phyloP scores from a whole-genome alignment of 2,329 filamentous ascomycete genomes.

The Trichophyton benhamiae region DNA sequence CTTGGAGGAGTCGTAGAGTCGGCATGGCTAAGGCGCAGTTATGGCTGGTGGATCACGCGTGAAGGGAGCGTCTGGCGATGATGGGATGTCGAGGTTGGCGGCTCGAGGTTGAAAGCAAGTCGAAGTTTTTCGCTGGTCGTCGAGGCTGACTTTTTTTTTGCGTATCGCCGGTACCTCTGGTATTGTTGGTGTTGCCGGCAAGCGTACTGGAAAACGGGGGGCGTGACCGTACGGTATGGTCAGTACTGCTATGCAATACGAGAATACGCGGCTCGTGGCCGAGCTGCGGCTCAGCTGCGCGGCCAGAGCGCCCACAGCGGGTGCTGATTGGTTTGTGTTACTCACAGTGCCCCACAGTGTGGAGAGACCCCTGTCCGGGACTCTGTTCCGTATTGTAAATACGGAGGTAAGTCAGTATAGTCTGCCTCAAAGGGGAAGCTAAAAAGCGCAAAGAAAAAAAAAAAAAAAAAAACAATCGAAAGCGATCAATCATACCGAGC shows the following conservation, averaged over 20 bases:
- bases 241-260: neutral
- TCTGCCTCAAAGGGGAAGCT: neutral
- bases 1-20: neutral
- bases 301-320: neutral
- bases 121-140: neutral
- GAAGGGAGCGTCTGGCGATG: too few species aligned
- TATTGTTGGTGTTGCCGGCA: neutral
- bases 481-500: neutral
- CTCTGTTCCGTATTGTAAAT: neutral
- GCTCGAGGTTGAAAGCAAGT: too few species aligned
- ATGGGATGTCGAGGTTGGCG: too few species aligned
- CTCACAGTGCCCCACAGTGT: neutral
- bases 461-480: neutral
- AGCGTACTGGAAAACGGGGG: neutral
- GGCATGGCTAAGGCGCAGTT: neutral
- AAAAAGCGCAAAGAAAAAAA: neutral
- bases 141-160: neutral
- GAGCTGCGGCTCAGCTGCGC: conserved; percentile 3
- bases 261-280: conserved; percentile 3
- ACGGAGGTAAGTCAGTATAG: neutral
- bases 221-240: neutral
- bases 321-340: neutral
- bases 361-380: neutral
- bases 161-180: too few species aligned
- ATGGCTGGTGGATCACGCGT: neutral